phyloP scores from a whole-genome alignment of 768 basidiomycete genomes.

The Suillus spraguei region DNA sequence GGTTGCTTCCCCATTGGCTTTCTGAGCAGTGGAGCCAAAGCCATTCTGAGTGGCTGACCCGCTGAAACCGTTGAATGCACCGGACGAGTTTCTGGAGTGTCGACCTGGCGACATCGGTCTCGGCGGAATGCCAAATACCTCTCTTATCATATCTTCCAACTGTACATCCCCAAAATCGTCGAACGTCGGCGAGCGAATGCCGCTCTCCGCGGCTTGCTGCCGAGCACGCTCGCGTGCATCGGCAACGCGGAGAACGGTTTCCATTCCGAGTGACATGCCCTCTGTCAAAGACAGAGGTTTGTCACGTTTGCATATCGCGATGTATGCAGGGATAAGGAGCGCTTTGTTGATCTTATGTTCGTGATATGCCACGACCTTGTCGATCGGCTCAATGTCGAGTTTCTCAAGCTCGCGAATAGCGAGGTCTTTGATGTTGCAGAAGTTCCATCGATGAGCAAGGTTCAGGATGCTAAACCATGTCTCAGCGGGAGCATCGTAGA shows the following conservation, averaged over 20 bases:
- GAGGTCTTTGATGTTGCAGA: slow-evolving; percentile 49
- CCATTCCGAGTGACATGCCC: slow-evolving; percentile 56
- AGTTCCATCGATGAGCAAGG: slow-evolving; percentile 58
- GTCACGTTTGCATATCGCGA: slow-evolving; percentile 50
- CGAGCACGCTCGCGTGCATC: slow-evolving; percentile 50
- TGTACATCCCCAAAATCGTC: slow-evolving; percentile 29
- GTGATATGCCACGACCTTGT: slow-evolving; percentile 62
- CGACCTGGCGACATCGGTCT: not conserved
- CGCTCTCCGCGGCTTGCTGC: slow-evolving; percentile 36
- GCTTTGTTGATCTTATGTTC: slow-evolving; percentile 47
- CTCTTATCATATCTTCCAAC: slow-evolving; percentile 31
- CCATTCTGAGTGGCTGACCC: not conserved
- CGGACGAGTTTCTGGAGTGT: slow-evolving; percentile 6
- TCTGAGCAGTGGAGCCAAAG: not conserved
- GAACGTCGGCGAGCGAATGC: slow-evolving; percentile 29
- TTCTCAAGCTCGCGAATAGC: slow-evolving; percentile 60
- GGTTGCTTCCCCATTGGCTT: not conserved
- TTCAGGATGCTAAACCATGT: slow-evolving; percentile 59
- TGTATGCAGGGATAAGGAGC: slow-evolving; percentile 55
- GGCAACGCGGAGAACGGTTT: slow-evolving; percentile 54
- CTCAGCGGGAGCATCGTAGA: slow-evolving; percentile 49
- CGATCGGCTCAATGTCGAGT: slow-evolving; percentile 46
- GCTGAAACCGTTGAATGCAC: not conserved
- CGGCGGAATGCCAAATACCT: slow-evolving; percentile 29
- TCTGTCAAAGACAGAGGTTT: slow-evolving; percentile 56